Percentiles rank a stretch among this genome's conserved stretches.
phyloP scores from a whole-genome alignment of 306 rosid species.

The Gastrolobium villosum region DNA sequence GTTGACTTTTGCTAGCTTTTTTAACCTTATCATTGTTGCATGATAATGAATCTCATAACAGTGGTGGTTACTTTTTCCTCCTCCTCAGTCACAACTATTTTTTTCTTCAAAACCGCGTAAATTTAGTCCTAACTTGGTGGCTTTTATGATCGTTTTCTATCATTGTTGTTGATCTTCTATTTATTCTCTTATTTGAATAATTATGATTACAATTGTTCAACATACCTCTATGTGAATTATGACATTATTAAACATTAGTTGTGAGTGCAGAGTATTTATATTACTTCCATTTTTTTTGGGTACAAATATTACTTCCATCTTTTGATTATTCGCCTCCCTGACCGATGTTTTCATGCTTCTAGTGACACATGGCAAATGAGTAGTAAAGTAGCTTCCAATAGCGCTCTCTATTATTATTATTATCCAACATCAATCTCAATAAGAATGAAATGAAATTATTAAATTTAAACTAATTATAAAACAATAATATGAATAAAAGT shows the following conservation, averaged over 20 bases:
- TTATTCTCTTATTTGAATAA: constrained; percentile 1
- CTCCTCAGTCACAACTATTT: neutral
- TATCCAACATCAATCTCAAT: too few relatives aligned
- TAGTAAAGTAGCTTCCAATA: neutral
- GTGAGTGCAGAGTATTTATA: constrained; percentile 14
- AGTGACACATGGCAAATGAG: constrained; percentile 8
- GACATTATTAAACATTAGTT: constrained; percentile 3
- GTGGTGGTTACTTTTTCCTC: neutral
- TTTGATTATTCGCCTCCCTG: neutral
- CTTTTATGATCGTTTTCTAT: neutral
- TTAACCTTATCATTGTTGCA: neutral
- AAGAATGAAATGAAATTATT: too few relatives aligned
- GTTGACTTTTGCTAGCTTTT: too few relatives aligned
- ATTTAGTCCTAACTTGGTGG: constrained; percentile 34
- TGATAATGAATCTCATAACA: neutral
- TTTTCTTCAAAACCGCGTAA: constrained; percentile 42
- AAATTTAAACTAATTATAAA: too few relatives aligned
- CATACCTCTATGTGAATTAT: neutral
- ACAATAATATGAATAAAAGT: too few relatives aligned
- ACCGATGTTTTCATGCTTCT: neutral
- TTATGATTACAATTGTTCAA: neutral
- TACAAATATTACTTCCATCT: neutral
- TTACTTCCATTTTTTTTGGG: neutral
- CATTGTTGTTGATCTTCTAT: neutral
- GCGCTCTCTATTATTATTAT: too few relatives aligned